Evolutionary conservation across 768 basidiomycete species (phyloP), one percentile per base, ranked within the genome.

Genomic region (Lanmaoa rubissima): DNA sequence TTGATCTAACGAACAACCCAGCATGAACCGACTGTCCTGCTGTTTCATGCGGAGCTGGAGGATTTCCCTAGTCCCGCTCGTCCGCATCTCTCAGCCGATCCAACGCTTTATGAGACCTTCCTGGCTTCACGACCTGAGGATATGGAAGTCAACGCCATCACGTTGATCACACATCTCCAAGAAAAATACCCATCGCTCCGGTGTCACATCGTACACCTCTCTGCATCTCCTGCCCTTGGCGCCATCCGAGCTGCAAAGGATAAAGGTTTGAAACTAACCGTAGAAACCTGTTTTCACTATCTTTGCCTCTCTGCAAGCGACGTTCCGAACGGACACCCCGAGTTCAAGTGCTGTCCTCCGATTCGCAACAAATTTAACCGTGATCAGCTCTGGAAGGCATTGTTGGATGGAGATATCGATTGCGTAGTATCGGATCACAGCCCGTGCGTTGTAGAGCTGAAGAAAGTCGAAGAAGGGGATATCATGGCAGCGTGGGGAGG

Each of bases 241-340:
- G 62, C 83, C 39, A 84, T 98, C 57, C 82, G 83, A 41, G 77
- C 81, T 46, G 94, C 94, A 5, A 85, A 79, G 64, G 69, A 75
- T 1, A 74, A 81, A 1, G 84, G 88, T 0, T 72, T 84, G 35
- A 85, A 86, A 10, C 75, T 99, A 50, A 93, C 94, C 0, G 92
- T 94, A 48, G 96, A 99, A 78, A 99, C 96, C 1, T 98, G 95
- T 73, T 98, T 96, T 75, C 96, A 99, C 73, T 99, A 99, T 75
- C 84, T 98, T 21, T 85, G 85, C 63, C 82, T 97, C 9, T 76
- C 82, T 40, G 80, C 93, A 0, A 81, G 85, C 52, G 74, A 82
- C 46, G 87, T 97, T 55, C 92, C 92, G 6, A 69, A 80, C 54
- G 88, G 88, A 11, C 82, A 74, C 24, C 87, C 94, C 48, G 87